Conservation (phyloP, 108 stramenopile species). For the Cyclotella baltica region DNA sequence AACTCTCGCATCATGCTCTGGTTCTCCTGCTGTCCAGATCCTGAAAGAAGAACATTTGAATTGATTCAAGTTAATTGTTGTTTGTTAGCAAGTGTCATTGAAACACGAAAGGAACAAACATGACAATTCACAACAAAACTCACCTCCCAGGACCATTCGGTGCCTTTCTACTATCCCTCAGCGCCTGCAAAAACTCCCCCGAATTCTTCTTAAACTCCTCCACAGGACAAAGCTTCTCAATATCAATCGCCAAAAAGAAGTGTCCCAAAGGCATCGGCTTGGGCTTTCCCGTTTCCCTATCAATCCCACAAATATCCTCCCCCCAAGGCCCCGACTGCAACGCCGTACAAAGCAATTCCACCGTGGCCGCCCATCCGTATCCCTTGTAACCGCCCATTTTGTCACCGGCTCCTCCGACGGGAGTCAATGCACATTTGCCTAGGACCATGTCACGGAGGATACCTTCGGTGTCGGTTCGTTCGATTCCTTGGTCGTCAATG, state of each 20-base stretch:
- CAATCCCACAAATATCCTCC: constrained; percentile 67
- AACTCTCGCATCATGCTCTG: constrained; percentile 60
- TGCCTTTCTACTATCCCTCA: constrained; percentile 60
- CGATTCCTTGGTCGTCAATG: constrained; percentile 67
- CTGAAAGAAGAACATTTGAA: constrained; percentile 10
- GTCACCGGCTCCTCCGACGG: constrained; percentile 72
- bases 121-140: not conserved
- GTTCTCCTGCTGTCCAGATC: constrained; percentile 78
- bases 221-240: constrained; percentile 65
- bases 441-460: constrained; percentile 71
- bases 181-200: constrained; percentile 55
- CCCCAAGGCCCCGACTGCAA: constrained; percentile 74
- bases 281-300: constrained; percentile 64
- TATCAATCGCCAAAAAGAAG: constrained; percentile 75
- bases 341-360: constrained; percentile 70
- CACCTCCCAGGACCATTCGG: constrained; percentile 63
- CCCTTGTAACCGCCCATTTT: constrained; percentile 77
- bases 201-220: constrained; percentile 67
- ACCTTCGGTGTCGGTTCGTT: constrained; percentile 71
- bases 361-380: constrained; percentile 74
- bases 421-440: constrained; percentile 73
- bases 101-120: too few species aligned
- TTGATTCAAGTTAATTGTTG: too few species aligned
- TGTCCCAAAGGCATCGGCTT: constrained; percentile 78
- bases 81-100: too few species aligned